phyloP scores from a whole-genome alignment of 139 green algal species.

The Picochlorum costavermella region DNA sequence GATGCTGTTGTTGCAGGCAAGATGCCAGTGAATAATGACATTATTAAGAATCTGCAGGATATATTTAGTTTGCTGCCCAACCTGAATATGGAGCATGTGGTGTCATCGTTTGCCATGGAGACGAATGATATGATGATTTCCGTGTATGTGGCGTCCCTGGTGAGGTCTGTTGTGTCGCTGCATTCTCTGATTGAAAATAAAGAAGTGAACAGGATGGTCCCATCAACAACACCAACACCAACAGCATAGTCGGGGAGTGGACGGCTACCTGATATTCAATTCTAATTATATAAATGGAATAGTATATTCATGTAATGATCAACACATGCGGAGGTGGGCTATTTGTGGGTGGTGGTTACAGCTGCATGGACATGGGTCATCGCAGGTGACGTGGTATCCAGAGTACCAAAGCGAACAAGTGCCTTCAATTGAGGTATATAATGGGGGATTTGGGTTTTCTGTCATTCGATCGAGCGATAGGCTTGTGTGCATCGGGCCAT shows the following conservation, averaged over 20 bases:
- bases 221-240: slow-evolving; percentile 5
- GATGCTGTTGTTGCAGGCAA: slow-evolving; percentile 62
- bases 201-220: slow-evolving; percentile 24
- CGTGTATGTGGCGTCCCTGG: slow-evolving; percentile 89
- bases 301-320: too few relatives aligned
- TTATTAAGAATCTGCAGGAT: slow-evolving; percentile 90
- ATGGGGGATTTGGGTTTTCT: too few relatives aligned
- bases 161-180: slow-evolving; percentile 83
- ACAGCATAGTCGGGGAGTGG: not conserved
- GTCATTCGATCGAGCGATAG: too few relatives aligned
- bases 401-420: too few relatives aligned
- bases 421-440: too few relatives aligned
- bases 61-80: slow-evolving; percentile 98
- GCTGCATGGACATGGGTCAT: too few relatives aligned
- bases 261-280: too few relatives aligned
- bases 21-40: slow-evolving; percentile 95
- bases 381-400: too few relatives aligned
- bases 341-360: too few relatives aligned
- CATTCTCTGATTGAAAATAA: slow-evolving; percentile 99
- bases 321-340: too few relatives aligned
- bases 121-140: slow-evolving; percentile 97
- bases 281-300: too few relatives aligned
- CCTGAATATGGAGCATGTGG: slow-evolving; percentile 79
- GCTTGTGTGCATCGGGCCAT: too few relatives aligned
- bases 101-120: slow-evolving; percentile 65